Conservation (phyloP, 495 filamentous ascomycete species). For the Viridothelium virens region DNA sequence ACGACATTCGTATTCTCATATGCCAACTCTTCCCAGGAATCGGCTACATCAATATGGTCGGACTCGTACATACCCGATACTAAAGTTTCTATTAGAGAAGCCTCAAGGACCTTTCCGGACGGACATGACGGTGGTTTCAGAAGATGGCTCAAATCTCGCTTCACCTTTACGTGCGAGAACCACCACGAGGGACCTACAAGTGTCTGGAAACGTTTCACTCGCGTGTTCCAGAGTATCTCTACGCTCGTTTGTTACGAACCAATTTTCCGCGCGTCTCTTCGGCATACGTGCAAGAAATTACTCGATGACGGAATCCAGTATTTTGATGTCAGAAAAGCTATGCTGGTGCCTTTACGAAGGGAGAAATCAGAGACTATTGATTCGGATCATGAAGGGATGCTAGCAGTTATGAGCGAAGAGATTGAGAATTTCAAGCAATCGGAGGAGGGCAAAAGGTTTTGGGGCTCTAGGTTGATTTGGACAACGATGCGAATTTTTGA, state of each 20-base stretch:
- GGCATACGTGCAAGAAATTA: conserved; percentile 56
- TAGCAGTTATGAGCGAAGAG: conserved; percentile 66
- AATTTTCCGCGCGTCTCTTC: conserved; percentile 70
- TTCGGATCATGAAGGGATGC: conserved; percentile 54
- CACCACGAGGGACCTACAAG: conserved; percentile 73
- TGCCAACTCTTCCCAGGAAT: conserved; percentile 27
- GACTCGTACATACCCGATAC: conserved; percentile 48
- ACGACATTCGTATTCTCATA: conserved; percentile 51
- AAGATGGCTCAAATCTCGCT: conserved; percentile 67
- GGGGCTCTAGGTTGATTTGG: conserved; percentile 86
- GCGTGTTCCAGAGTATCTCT: conserved; percentile 60
- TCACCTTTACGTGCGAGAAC: conserved; percentile 61
- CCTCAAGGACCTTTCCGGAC: conserved; percentile 65
- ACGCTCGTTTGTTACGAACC: conserved; percentile 83
- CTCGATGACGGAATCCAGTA: conserved; percentile 72
- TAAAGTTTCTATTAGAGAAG: conserved; percentile 51
- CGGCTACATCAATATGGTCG: conserved; percentile 50
- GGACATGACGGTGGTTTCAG: conserved; percentile 64
- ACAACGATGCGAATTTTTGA: conserved; percentile 56
- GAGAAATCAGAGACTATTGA: conserved; percentile 54
- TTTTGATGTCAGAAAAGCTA: conserved; percentile 59
- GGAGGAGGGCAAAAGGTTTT: conserved; percentile 64
- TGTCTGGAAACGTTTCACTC: conserved; percentile 70
- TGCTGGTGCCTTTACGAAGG: conserved; percentile 53
- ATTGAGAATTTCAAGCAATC: conserved; percentile 65